Base-by-base conservation (phyloP, 2,329 filamentous ascomycete genomes). In the Fusarium sp. region DNA sequence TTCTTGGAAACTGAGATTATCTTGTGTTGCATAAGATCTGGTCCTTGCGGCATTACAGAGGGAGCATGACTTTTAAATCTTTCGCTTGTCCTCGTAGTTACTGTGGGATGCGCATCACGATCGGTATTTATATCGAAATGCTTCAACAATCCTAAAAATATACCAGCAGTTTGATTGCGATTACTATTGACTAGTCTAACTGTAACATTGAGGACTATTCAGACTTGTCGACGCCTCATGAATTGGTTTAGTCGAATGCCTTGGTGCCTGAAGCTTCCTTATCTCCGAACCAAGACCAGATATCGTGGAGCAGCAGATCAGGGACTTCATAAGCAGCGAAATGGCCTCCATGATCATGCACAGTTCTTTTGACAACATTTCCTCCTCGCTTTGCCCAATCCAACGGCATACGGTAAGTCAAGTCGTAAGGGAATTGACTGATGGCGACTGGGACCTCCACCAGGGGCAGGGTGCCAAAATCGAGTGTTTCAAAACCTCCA, bases 21-120 rank as follows among this genome's bases (percentile, higher is more conserved):
- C 41, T 4, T 44, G 0, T 0, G 7, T 44, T 12, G 12, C n/a
- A 25, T 44, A 12, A 7, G 0, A 12, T 1, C 16, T 9, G 7
- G 4, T 6, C 7, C 44, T 21, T 21, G 7, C 1, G 18, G 25
- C 10, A 6, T 4, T 27, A 7, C 18, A 15, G 1, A 11, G 21
- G 5, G 10, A 9, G 15, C 4, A 21, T 10, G 4, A 15, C 25
- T 27, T 15, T 10, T 15, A 7, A 15, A 27, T 7, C 7, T 15
- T 21, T 14, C 6, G 14, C 6, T 27, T 27, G 25, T 3, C 6
- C 9, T 15, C 12, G 12, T 15, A 10, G 19, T 10, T 21, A 3
- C 12, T 46, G 0, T 10, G 44, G 25, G 19, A 10, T 46, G 4
- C 10, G 16, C 7, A 27, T 46, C 12, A 27, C 18, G 25, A 45